Base-by-base conservation (phyloP, 805 yeast species). In the Saturnispora silvae region DNA sequence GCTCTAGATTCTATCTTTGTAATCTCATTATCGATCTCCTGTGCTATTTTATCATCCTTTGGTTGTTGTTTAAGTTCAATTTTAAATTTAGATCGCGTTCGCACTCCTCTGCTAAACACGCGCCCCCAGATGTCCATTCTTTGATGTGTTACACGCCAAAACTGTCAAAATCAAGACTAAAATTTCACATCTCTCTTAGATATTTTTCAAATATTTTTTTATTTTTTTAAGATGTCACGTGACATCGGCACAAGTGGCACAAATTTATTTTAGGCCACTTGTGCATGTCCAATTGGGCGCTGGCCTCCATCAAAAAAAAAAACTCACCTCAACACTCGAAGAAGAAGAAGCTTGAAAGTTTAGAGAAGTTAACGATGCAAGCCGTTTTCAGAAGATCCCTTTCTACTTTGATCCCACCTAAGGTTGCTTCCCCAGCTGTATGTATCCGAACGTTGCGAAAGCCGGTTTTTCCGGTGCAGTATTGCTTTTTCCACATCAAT, bases 331-430 rank as follows among this genome's bases (percentile, higher is more conserved):
- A 20, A 17, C 20, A 34, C 11, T 29, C 20, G 13, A 15, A 18
- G 4, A 28, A 7, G 6, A 11, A 16, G 15, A 16, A 9, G 25
- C 19, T 27, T 24, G 16, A 18, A 17, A 25, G 14, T 11, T 13
- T 5, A n/a, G 11, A 37, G 20, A 16, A 10, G 10, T 22, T 24
- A 19, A 37, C 34, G 35, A 84, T 82, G 94, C 81, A 92, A 57
- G 81, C 77, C 69, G 71, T 86, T 64, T 70, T 77, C 57, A 87
- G 83, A 79, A 87, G 98, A 70, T 80, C 80, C 54, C 74, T 89
- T 63, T 86, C 97, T 49, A 81, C 96, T 56, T 73, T 89, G 69
- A 87, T 89, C 59, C 98, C 98, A 53, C 98, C 98, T 63, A 89
- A 89, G 89, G 79, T 89, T 59, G 96, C 96, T 40, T 86, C 96